phyloP scores from a whole-genome alignment of 345 rosid species.

The Hypericum androsaemum region DNA sequence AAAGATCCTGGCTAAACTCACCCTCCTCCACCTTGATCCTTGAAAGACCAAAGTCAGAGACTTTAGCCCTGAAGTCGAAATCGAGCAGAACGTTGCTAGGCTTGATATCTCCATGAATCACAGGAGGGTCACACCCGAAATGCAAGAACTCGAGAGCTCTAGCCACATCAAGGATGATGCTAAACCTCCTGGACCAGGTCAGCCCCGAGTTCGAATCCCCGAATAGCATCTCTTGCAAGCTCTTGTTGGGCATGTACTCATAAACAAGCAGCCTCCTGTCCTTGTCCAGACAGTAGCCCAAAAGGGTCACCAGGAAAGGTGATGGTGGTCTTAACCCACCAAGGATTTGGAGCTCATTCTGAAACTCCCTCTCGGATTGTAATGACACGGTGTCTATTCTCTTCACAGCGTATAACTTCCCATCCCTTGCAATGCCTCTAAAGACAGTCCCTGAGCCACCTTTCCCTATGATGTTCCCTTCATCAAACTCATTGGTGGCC shows the following conservation, averaged over 20 bases:
- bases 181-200: conserved; percentile 70
- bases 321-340: conserved; percentile 57
- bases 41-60: conserved; percentile 91
- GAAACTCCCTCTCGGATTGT: conserved; percentile 83
- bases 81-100: conserved; percentile 91
- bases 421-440: conserved; percentile 63
- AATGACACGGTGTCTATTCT: conserved; percentile 56
- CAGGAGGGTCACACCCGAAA: conserved; percentile 84
- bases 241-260: conserved; percentile 91
- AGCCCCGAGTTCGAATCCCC: conserved; percentile 43
- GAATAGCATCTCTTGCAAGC: conserved; percentile 74
- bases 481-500: conserved; percentile 71
- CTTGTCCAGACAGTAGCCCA: conserved; percentile 82
- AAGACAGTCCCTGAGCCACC: conserved; percentile 98
- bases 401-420: conserved; percentile 75
- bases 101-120: conserved; percentile 93
- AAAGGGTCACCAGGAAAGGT: conserved; percentile 57
- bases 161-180: conserved; percentile 67
- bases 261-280: conserved; percentile 65
- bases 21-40: conserved; percentile 74
- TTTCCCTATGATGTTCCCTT: conserved; percentile 65
- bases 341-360: conserved; percentile 92
- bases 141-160: conserved; percentile 83
- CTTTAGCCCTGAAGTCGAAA: conserved; percentile 68
- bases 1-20: conserved; percentile 67